These are phyloP conservation scores for Kwoniella mangroviensis DNA, from an alignment of 768 basidiomycete species.

Conservation along the genomic window DNA sequence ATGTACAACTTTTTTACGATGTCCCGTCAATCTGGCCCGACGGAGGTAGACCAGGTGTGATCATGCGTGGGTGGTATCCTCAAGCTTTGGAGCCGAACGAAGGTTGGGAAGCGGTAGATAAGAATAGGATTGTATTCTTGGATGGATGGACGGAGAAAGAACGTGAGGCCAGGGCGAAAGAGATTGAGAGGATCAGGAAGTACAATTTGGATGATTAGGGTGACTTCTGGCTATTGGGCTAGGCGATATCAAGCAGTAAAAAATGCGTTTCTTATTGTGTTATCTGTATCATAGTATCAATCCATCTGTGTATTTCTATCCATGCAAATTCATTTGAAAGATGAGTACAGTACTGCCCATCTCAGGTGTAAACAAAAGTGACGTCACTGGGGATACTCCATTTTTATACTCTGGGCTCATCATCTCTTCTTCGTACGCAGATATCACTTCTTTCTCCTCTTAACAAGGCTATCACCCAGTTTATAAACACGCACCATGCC, in stretches of 20 bases:
- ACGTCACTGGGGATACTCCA: background rate
- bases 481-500: background rate
- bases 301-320: background rate
- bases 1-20: slow-evolving; percentile 18
- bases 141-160: slow-evolving; percentile 16
- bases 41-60: slow-evolving; percentile 8
- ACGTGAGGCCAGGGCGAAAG: slow-evolving; percentile 5
- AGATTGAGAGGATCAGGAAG: slow-evolving; percentile 14
- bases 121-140: slow-evolving; percentile 14
- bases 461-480: background rate
- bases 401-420: background rate
- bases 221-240: no score
- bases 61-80: slow-evolving; percentile 23
- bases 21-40: slow-evolving; percentile 13
- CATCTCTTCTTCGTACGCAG: no score
- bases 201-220: slow-evolving; percentile 6
- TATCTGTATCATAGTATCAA: background rate
- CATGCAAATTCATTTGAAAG: background rate
- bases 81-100: slow-evolving; percentile 19
- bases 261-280: background rate
- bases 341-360: no score
- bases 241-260: no score
- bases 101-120: slow-evolving; percentile 20
- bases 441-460: no score
- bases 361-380: slow-evolving; percentile 1